Base-by-base conservation (phyloP, 169 alveolate species). In the Plasmodium vinckei region DNA sequence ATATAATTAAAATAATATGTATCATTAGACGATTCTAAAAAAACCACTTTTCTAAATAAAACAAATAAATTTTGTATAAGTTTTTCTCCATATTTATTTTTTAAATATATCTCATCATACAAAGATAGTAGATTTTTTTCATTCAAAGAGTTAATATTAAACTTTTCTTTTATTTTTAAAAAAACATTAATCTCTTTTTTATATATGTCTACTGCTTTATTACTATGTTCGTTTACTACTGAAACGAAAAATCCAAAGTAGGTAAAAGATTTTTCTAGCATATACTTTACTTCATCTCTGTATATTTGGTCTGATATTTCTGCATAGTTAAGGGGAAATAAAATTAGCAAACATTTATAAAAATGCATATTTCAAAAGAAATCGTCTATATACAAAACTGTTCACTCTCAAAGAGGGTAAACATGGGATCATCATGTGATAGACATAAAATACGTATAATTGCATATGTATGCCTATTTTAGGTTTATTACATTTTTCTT, bases 21-120 rank as follows among this genome's bases (percentile, higher is more conserved):
- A 5, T 59, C 12, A 2, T 86, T 19, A 12, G n/a, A 44, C 0
- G 53, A 15, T 86, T 68, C 75, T 6, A 57, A 57, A 69, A 70
- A 70, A 60, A 44, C 59, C 10, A 86, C 12, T 9, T 46, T 27
- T 6, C 59, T 49, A 69, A 69, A 70, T 21, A 86, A 59, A 19
- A 57, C 46, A 72, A 86, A 86, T 46, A 86, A 86, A 86, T 57
- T 57, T 1, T 33, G 23, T 15, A 49, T 72, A 33, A 86, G 25
- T 15, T 46, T 57, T 12, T 71, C 49, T 15, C 91, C 91, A 59
- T 86, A 86, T 39, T 70, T 86, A 46, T 86, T 86, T 70, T 86
- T 86, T 39, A 86, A 60, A 47, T 33, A 21, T 9, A 86, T 54
- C 56, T 68, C 86, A 46, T 86, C 91, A 73, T 86, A 54, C 17